Conservation (phyloP, 1,284 basidiomycete species). For the Chondrostereum purpureum region DNA sequence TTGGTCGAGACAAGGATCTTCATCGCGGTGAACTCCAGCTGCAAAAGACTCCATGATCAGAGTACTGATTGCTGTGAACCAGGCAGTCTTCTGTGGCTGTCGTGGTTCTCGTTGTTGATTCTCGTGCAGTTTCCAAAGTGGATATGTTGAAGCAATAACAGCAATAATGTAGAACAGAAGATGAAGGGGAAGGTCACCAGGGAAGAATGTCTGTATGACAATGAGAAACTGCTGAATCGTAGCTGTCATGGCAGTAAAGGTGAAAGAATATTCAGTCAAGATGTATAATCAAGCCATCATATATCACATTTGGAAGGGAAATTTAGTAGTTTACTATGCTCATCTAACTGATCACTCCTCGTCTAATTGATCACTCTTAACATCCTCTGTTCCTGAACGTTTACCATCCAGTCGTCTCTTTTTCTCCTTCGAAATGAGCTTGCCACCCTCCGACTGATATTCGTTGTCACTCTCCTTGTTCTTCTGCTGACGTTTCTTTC, state of each 20-base stretch:
- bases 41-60: slow-evolving; percentile 7
- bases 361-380: not conserved
- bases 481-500: not conserved
- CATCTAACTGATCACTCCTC: not conserved
- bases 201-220: slow-evolving; percentile 10
- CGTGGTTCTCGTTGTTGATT: slow-evolving; percentile 7
- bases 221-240: slow-evolving; percentile 6
- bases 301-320: not conserved
- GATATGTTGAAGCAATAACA: slow-evolving; percentile 6
- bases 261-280: not conserved
- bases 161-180: slow-evolving; percentile 7
- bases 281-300: not conserved
- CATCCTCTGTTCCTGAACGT: not conserved
- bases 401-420: too few relatives aligned
- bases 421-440: too few relatives aligned
- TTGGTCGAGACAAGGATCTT: not conserved
- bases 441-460: too few relatives aligned
- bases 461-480: too few relatives aligned
- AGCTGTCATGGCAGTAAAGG: not conserved
- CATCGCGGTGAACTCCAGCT: not conserved
- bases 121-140: slow-evolving; percentile 8
- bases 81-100: slow-evolving; percentile 10
- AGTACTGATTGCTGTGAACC: slow-evolving; percentile 5
- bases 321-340: not conserved
- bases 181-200: slow-evolving; percentile 6